Percentiles rank a stretch among this genome's conserved stretches.
phyloP scores from a whole-genome alignment of 2,329 filamentous ascomycete species.

The Biscogniauxia sp. region DNA sequence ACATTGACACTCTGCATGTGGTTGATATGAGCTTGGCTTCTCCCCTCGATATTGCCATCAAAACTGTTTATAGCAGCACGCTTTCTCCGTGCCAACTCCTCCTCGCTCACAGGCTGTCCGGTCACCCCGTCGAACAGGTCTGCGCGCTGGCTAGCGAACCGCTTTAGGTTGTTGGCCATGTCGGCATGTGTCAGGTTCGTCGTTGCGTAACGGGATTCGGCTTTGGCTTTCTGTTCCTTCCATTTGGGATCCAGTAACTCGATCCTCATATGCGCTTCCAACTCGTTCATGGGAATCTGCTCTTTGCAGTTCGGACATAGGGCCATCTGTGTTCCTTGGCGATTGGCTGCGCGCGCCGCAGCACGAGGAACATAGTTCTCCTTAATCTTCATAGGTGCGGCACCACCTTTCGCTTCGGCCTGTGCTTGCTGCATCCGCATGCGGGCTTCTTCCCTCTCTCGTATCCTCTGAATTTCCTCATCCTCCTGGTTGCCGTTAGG shows the following conservation, averaged over 20 bases:
- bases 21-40: constrained; percentile 50
- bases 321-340: constrained; percentile 63
- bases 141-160: constrained; percentile 82
- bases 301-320: constrained; percentile 93
- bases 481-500: constrained; percentile 49
- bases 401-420: constrained; percentile 68
- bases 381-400: constrained; percentile 80
- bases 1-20: constrained; percentile 71
- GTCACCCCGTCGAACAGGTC: constrained; percentile 81
- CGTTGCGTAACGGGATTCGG: constrained; percentile 77
- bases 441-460: constrained; percentile 59
- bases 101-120: constrained; percentile 66
- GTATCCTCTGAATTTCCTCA: constrained; percentile 62
- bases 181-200: constrained; percentile 85
- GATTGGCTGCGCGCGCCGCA: constrained; percentile 67
- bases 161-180: constrained; percentile 91
- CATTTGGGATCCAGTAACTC: constrained; percentile 90
- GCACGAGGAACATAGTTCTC: constrained; percentile 89
- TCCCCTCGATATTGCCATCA: constrained; percentile 63
- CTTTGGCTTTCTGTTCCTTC: constrained; percentile 93
- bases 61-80: constrained; percentile 65
- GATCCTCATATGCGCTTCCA: constrained; percentile 92
- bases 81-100: constrained; percentile 74
- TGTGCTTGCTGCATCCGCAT: constrained; percentile 71
- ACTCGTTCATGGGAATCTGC: constrained; percentile 80